Evolutionary conservation across 169 alveolate species (phyloP), one percentile per base, ranked within the genome.

Genomic region (Cyclospora cayetanensis): DNA sequence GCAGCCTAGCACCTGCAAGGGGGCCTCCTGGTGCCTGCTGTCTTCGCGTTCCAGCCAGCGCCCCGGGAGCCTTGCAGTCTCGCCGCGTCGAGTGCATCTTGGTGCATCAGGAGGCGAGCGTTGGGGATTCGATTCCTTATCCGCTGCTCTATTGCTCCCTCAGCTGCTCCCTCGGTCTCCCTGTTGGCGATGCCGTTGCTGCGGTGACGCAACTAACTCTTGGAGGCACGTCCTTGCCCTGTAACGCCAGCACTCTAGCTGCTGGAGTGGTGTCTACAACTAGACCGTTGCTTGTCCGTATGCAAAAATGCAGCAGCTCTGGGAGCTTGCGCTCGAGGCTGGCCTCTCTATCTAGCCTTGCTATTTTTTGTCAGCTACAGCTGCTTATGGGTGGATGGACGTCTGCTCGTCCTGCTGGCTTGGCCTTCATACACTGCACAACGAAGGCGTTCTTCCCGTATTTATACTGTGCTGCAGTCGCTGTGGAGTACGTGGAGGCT

Each of bases 181-280:
- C 77, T 1, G 5, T 34, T 15, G 15, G 4, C 4, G 77, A 65
- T 25, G 43, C 77, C 0, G 27, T 27, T 20, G 77, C 77, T 65
- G 77, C 43, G 12, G 25, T 2, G 5, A 65, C 77, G 11, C 41
- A 65, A 27, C 41, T 65, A n/a, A 27, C 29, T 15, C 77, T 65
- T n/a, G 77, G 77, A 65, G 77, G 77, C 41, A 65, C 25, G 42
- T 12, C 72, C n/a, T 25, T 65, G 77, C 2, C n/a, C n/a, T n/a
- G n/a, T 65, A 18, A 9, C 11, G 72, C 35, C 7, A 9, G 31
- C 25, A 34, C 35, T 25, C 12, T 22, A 0, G 72, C 72, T 60
- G 1, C 1, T 15, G 72, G 15, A 12, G 25, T 3, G 25, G 77
- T 42, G 5, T 65, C 22, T 25, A 9, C 35, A 1, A 22, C 77